Evolutionary conservation across 1,139 yeast genomes (phyloP), one percentile per base, ranked within the genome.

Genomic region (Nakaseomyces nivariensis): DNA sequence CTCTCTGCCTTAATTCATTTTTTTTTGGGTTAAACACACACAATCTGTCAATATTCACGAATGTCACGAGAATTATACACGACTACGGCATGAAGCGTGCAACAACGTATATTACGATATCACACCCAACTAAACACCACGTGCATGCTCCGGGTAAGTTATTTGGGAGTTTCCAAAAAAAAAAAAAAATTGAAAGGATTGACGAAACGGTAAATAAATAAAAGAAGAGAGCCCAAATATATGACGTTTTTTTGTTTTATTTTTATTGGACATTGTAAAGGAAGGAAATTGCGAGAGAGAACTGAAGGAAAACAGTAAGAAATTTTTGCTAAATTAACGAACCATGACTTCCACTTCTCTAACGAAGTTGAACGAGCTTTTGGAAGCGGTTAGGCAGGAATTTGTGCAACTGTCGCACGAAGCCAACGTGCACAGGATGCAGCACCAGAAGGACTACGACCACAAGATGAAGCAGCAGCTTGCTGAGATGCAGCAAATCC

Each of bases 311-410:
- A 27, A 27, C 31, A 27, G 1, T 29, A 6, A 29, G 9, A 29
- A 7, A 29, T 29, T 17, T 17, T 17, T 17, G 22, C 22, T 17
- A 29, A 29, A 7, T 1, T 7, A 29, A 7, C 25, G 25, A 31
- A 32, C 22, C 17, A 46, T 38, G 29, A 40, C 44, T 13, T 29
- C 37, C 38, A 36, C 37, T 11, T 46, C 48, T 6, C 42, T 38
- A 7, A 38, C 44, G 31, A 47, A 47, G 43, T 58, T 69, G 51
- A 68, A 68, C 50, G 97, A 92, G 69, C 78, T 90, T 56, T 75
- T 92, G 61, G 97, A 92, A 51, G 96, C 95, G 41, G 82, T 92
- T 66, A 85, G 88, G 70, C 88, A 83, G 65, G 98, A 92, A 73
- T 90, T 92, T 60, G 94, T 88, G 60, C 80, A 79, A 57, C 85